These are phyloP conservation scores for Colletotrichum paranaense DNA, from an alignment of 2,329 filamentous ascomycete genomes.

Conservation along the genomic window DNA sequence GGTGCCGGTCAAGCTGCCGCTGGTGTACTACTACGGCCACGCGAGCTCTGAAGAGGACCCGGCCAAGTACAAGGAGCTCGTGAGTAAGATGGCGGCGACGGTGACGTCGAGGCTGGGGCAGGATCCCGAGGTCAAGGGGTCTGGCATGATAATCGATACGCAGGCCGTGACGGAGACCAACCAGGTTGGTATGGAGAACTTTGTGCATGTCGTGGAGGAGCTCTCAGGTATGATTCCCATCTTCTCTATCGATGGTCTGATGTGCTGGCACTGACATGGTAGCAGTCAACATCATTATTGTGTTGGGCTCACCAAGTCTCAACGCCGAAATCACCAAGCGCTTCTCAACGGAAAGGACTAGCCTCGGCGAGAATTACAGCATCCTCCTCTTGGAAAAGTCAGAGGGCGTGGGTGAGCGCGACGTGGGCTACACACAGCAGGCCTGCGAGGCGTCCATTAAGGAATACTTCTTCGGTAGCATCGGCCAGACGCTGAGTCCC, in stretches of 20 bases:
- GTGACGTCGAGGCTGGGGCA: slow-evolving; percentile 82
- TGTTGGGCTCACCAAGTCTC: slow-evolving; percentile 82
- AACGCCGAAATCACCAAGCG: slow-evolving; percentile 79
- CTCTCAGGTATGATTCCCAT: slow-evolving; percentile 54
- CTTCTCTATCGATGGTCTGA: too few species aligned
- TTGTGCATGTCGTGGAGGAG: slow-evolving; percentile 78
- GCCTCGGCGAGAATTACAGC: slow-evolving; percentile 74
- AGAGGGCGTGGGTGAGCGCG: slow-evolving; percentile 83
- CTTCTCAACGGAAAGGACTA: slow-evolving; percentile 68
- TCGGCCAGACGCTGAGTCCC: slow-evolving; percentile 81
- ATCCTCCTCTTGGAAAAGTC: slow-evolving; percentile 87
- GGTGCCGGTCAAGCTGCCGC: slow-evolving; percentile 89
- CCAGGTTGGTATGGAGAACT: slow-evolving; percentile 77
- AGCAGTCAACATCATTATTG: slow-evolving; percentile 82
- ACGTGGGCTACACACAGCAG: slow-evolving; percentile 78
- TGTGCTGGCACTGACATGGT: slow-evolving; percentile 47
- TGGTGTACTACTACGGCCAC: slow-evolving; percentile 90
- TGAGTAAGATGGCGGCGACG: slow-evolving; percentile 81
- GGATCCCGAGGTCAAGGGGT: slow-evolving; percentile 75
- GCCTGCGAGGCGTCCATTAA: slow-evolving; percentile 81
- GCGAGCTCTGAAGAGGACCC: slow-evolving; percentile 78
- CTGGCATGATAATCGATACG: slow-evolving; percentile 89
- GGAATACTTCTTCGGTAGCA: slow-evolving; percentile 94
- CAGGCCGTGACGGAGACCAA: slow-evolving; percentile 76
- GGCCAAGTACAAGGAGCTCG: slow-evolving; percentile 77